Base-by-base conservation (phyloP, 768 basidiomycete genomes). In the Naganishia onofrii region DNA sequence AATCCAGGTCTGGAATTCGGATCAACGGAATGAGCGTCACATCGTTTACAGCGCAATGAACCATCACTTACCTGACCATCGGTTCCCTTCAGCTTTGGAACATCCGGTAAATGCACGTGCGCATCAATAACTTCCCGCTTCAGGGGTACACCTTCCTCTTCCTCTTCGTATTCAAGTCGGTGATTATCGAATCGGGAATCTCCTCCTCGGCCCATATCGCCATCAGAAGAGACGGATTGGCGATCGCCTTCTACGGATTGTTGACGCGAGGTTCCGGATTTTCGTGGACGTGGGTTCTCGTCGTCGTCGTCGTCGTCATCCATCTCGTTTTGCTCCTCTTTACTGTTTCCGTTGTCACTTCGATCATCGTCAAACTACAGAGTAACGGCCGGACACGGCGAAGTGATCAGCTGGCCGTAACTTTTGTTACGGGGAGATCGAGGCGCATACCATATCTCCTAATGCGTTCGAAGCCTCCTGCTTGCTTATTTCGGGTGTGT, bases 31-130 rank as follows among this genome's bases (percentile, higher is more conserved):
- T n/a, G n/a, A n/a, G n/a, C n/a, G n/a, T n/a, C n/a, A n/a, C n/a
- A n/a, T n/a, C n/a, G n/a, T n/a, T n/a, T n/a, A n/a, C n/a, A n/a
- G n/a, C n/a, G n/a, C n/a, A n/a, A n/a, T n/a, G n/a, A n/a, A n/a
- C n/a, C n/a, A 19, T 15, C 13, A 71, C 88, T 83, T 79, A 94
- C 94, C 77, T 90, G 86, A 67, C 88, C 89, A 78, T 93, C 89
- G 70, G 90, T 89, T 72, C 88, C 88, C 74, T 85, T 86, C 65
- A 92, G 89, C 28, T 89, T 85, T 13, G 90, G 91, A 28, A 93
- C 85, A 76, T 95, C 94, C n/a, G 92, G 93, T 74, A 96, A 88
- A 34, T 86, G 84, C 54, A 92, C 87, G 63, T 88, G 86, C 84
- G 54, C 78, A 68, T 74, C 76, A 0, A 63, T 69, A 48, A 77